Conservation (phyloP, 2,329 filamentous ascomycete species). For the Kalaharituber pfeilii region DNA sequence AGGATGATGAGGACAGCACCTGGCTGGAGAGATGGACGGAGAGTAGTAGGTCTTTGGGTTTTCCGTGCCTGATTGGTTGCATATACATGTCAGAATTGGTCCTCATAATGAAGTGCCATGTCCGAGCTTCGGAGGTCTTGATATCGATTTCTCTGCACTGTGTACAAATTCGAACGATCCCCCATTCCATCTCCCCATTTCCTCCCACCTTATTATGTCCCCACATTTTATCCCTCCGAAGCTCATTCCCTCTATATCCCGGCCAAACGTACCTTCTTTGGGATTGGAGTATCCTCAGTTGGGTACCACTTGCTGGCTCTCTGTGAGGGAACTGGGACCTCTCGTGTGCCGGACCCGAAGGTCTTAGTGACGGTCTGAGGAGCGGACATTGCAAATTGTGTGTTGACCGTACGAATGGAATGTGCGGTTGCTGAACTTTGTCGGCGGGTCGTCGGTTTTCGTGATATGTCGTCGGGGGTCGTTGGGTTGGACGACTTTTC, state of each 20-base stretch:
- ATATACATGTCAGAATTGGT: slow-evolving; percentile 20
- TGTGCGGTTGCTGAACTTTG: neutral
- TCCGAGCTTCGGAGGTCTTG: neutral
- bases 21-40: slow-evolving; percentile 76
- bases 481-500: neutral
- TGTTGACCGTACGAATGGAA: neutral
- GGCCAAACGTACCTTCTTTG: slow-evolving; percentile 72
- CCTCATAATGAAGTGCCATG: neutral
- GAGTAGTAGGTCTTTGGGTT: slow-evolving; percentile 69
- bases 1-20: slow-evolving; percentile 97
- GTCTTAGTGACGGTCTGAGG: slow-evolving; percentile 56
- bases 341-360: slow-evolving; percentile 92
- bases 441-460: neutral
- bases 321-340: slow-evolving; percentile 58
- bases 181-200: slow-evolving; percentile 2
- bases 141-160: neutral
- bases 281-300: slow-evolving; percentile 72
- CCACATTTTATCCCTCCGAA: neutral
- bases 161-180: neutral
- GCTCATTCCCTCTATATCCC: neutral
- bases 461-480: neutral
- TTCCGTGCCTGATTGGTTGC: slow-evolving; percentile 62
- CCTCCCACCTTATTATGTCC: neutral
- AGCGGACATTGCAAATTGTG: slow-evolving; percentile 42
- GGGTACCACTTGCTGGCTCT: slow-evolving; percentile 99